phyloP scores from a whole-genome alignment of 2,329 filamentous ascomycete genomes.

The Pleurostoma richardsiae region DNA sequence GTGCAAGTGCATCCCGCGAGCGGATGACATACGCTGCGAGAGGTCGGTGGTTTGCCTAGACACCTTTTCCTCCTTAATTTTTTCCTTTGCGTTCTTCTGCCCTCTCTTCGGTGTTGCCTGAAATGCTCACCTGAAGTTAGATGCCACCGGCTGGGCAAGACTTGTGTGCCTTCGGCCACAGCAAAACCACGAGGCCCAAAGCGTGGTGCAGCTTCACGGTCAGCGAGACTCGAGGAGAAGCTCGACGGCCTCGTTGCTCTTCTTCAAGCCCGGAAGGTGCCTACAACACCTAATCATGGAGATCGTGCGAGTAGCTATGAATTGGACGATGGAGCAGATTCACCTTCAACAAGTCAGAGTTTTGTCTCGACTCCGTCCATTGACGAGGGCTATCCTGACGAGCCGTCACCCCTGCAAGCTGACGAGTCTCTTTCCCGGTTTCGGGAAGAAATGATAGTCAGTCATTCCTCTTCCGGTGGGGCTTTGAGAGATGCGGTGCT shows the following conservation, averaged over 20 bases:
- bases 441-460: slow-evolving; percentile 28
- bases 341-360: no score
- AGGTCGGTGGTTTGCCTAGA: background rate
- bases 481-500: background rate
- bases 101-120: background rate
- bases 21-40: background rate
- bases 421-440: slow-evolving; percentile 30
- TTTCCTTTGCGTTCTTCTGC: no score
- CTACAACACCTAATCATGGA: no score
- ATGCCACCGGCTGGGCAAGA: slow-evolving; percentile 31
- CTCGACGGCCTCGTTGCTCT: slow-evolving; percentile 42
- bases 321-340: no score
- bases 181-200: slow-evolving; percentile 28
- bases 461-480: background rate
- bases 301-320: no score
- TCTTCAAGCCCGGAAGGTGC: slow-evolving; percentile 17
- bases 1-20: background rate
- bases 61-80: no score
- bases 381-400: slow-evolving; percentile 10
- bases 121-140: background rate
- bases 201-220: slow-evolving; percentile 22
- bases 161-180: slow-evolving; percentile 30
- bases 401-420: slow-evolving; percentile 8
- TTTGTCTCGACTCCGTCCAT: no score
- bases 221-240: slow-evolving; percentile 44